Base-by-base conservation (phyloP, 148 eudicot genomes). In the Spergularia bocconei region DNA sequence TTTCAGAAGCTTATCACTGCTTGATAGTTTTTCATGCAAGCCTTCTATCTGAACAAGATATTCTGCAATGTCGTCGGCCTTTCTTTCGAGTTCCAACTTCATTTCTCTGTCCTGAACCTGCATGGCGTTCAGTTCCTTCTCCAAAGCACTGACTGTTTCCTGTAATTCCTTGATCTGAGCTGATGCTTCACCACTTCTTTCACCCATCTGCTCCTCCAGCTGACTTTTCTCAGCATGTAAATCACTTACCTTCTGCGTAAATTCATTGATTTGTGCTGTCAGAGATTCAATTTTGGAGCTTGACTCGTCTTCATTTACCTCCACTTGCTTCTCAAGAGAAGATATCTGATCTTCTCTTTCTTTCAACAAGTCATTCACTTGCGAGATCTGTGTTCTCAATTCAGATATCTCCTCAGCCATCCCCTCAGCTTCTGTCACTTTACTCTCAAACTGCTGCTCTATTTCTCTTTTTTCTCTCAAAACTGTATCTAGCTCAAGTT, bases 331-430 rank as follows among this genome's bases (percentile, higher is more conserved):
- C 39, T 85, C 36, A 47, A 84, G 77, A 67, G 79, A 66, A 29
- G 86, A 82, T 17, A 87, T 73, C 33, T 89, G 85, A 19, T 84
- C 82, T 48, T 86, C 85, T 75, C 81, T 85, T 69, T 87, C 89
- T 47, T 84, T 84, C 78, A 70, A 52, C 17, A 70, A 58, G n/a
- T 25, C 55, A 60, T 79, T 75, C 6, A 70, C 67, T 33, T 84
- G 74, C 17, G 80, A 76, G 59, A 76, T 60, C 55, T 84, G 73
- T 70, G 52, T 70, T 58, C 50, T 73, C 41, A 84, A 70, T 6
- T 63, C 77, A n/a, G 76, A 38, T 52, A 75, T 70, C 57, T 81
- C 84, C 63, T 78, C 79, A 19, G 73, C 38, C 79, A 74, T 60
- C 54, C 52, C 52, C 9, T 16, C n/a, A 36, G 71, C 80, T 69